Conservation (phyloP, 108 stramenopile species). For the Aureococcus anophagefferens region DNA sequence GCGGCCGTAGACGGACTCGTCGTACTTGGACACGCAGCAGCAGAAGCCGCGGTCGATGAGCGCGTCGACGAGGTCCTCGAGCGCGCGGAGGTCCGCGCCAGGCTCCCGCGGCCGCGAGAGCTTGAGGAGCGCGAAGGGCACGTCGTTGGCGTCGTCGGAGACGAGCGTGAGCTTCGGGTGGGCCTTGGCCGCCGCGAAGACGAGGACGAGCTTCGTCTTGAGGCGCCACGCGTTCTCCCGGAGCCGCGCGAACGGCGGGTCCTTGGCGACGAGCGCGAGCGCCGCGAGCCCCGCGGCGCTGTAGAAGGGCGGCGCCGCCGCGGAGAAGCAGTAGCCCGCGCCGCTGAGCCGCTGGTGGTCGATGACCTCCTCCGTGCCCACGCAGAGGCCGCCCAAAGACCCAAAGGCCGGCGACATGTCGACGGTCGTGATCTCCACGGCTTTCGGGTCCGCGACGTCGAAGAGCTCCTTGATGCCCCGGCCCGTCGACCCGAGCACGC, state of each 20-base stretch:
- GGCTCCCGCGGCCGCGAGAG: no score
- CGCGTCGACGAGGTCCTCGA: no score
- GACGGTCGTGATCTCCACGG: not conserved
- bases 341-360: conserved; percentile 94
- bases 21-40: no score
- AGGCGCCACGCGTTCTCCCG: conserved; percentile 21
- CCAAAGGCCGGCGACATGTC: conserved; percentile 45
- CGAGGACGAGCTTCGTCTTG: conserved; percentile 22
- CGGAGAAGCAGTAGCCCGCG: conserved; percentile 97
- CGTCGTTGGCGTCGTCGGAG: no score
- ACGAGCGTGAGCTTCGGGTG: no score
- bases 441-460: conserved; percentile 2
- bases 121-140: no score
- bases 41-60: no score
- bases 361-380: conserved; percentile 88
- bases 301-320: conserved; percentile 90
- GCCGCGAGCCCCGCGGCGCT: conserved; percentile 60
- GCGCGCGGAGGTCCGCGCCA: no score
- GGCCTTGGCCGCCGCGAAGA: no score
- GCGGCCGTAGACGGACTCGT: no score
- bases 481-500: conserved; percentile 74
- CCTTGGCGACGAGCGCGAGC: conserved; percentile 17
- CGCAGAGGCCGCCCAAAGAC: conserved; percentile 86
- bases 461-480: conserved; percentile 56
- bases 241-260: conserved; percentile 9